A percentile compares a stretch with the other conserved stretches of the same genome.
Conservation (phyloP, 495 filamentous ascomycete species). For the Parmelia sp. region DNA sequence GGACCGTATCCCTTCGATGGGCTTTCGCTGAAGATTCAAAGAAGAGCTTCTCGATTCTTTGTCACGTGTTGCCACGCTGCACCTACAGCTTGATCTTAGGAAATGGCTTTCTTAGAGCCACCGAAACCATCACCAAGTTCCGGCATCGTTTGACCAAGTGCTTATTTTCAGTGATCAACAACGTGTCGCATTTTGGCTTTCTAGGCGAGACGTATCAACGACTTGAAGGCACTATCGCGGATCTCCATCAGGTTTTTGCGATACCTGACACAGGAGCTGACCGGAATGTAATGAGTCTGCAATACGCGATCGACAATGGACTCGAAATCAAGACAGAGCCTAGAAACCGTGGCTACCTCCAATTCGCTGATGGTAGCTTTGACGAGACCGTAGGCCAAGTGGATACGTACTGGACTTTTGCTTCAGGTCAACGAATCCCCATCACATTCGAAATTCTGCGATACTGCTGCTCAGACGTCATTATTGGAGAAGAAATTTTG, state of each 20-base stretch:
- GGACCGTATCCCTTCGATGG: neutral
- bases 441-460: neutral
- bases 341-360: neutral
- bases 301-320: neutral
- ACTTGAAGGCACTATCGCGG: neutral
- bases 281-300: neutral
- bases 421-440: neutral
- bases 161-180: neutral
- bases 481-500: neutral
- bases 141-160: neutral
- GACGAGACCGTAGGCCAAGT: neutral
- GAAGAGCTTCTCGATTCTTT: neutral
- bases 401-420: neutral
- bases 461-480: neutral
- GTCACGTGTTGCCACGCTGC: neutral
- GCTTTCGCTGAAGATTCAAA: neutral
- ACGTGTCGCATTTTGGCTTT: neutral
- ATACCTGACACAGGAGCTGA: neutral
- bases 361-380: neutral
- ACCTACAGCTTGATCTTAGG: neutral
- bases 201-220: neutral
- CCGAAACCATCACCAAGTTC: neutral
- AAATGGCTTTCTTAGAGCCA: neutral
- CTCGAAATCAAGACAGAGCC: neutral
- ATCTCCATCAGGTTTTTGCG: conserved; percentile 27